Evolutionary conservation across 257 asterid genomes (phyloP).

Genomic region (Ajuga chamaepitys): DNA sequence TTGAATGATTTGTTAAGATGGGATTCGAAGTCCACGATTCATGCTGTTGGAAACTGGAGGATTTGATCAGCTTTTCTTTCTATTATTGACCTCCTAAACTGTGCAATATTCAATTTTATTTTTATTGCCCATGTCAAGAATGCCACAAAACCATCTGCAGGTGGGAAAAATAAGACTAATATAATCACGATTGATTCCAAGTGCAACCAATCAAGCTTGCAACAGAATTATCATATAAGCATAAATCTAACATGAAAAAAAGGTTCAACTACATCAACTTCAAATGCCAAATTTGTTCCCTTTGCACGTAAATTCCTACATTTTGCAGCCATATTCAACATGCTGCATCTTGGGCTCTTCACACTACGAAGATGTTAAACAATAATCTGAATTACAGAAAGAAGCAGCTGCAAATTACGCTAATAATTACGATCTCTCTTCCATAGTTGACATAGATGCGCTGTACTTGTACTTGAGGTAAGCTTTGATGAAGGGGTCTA

Average conservation of each 20-base stretch:
- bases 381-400: not conserved
- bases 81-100: no score
- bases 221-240: no score
- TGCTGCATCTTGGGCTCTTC: not conserved
- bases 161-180: no score
- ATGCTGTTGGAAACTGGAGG: no score
- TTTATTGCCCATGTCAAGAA: no score
- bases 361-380: not conserved
- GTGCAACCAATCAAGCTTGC: no score
- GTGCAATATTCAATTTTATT: no score
- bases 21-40: no score
- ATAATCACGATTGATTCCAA: no score
- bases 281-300: not conserved
- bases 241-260: not conserved
- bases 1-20: no score
- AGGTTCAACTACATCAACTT: not conserved
- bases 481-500: constrained; percentile 83
- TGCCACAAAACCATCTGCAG: no score
- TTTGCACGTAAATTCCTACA: not conserved
- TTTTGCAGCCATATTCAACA: not conserved
- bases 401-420: not conserved
- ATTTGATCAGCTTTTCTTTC: no score
- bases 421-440: constrained; percentile 4
- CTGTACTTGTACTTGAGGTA: constrained; percentile 76
- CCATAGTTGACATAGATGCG: constrained; percentile 27